Conservation (phyloP, 176 grass and related monocot genomes). For the Oryza officinalis region DNA sequence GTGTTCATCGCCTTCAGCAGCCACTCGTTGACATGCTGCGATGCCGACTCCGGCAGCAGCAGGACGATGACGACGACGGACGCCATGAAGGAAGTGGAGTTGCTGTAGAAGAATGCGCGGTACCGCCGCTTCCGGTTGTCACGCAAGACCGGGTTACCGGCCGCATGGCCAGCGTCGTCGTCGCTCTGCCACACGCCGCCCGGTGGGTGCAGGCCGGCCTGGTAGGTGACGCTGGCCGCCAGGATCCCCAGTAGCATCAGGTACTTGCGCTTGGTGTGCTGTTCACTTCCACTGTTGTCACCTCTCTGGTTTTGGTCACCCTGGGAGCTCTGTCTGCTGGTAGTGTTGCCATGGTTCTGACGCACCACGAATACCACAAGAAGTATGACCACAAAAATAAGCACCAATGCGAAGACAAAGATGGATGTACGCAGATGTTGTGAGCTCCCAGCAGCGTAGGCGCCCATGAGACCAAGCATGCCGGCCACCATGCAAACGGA, state of each 20-base stretch:
- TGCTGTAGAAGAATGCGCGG: constrained; percentile 3
- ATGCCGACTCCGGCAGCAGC: neutral
- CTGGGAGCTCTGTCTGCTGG: too few species aligned
- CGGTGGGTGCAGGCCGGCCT: neutral
- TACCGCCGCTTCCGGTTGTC: neutral
- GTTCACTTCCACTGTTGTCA: too few species aligned
- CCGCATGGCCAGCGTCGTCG: too few species aligned
- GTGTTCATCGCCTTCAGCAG: neutral
- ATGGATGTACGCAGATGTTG: neutral
- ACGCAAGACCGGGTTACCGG: neutral
- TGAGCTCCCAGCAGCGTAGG: neutral
- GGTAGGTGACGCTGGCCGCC: constrained; percentile 24
- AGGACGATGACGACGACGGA: constrained; percentile 1
- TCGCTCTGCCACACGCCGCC: neutral
- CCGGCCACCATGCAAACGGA: neutral
- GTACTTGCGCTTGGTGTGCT: constrained; percentile 5
- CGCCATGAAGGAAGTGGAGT: constrained; percentile 11
- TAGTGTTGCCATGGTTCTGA: too few species aligned
- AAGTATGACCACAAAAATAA: neutral
- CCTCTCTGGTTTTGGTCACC: too few species aligned
- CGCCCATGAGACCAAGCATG: neutral
- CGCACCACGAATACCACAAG: neutral
- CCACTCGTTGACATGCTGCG: neutral
- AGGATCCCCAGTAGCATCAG: constrained; percentile 13
- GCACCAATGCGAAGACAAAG: neutral